Conservation (phyloP, 352 stramenopile genomes). For the Globisporangium solare region DNA sequence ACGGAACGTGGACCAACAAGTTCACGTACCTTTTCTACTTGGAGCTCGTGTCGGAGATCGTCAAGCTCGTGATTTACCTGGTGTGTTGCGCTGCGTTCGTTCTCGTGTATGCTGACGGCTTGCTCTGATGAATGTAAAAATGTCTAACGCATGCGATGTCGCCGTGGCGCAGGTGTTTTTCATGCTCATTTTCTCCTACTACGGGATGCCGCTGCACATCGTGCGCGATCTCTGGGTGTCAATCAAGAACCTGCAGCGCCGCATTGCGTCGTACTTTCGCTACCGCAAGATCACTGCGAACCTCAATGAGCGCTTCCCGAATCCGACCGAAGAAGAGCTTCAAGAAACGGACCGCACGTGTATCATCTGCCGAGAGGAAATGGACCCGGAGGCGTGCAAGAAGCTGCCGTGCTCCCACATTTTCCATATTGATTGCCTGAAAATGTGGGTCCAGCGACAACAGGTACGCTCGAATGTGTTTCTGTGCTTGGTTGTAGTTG, state of each 20-base stretch:
- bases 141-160: background rate
- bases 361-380: conserved; percentile 97
- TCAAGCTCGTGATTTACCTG: conserved; percentile 96
- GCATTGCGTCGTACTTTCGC: conserved; percentile 82
- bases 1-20: conserved; percentile 88
- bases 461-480: conserved; percentile 55
- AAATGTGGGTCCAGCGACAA: conserved; percentile 98
- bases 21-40: conserved; percentile 93
- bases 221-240: conserved; percentile 96
- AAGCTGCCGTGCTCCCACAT: conserved; percentile 97
- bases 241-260: conserved; percentile 79
- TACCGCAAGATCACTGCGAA: conserved; percentile 95
- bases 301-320: conserved; percentile 95
- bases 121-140: no score
- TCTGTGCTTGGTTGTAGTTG: background rate
- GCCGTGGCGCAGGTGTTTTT: conserved; percentile 87
- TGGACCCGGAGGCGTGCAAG: conserved; percentile 88
- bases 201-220: conserved; percentile 97
- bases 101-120: background rate
- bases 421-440: conserved; percentile 96
- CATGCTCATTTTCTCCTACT: conserved; percentile 97
- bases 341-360: conserved; percentile 90
- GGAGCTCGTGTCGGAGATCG: conserved; percentile 93
- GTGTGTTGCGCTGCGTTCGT: conserved; percentile 37
- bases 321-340: conserved; percentile 93